Conservation (phyloP, 2,329 filamentous ascomycete genomes). For the Alternaria viburni region DNA sequence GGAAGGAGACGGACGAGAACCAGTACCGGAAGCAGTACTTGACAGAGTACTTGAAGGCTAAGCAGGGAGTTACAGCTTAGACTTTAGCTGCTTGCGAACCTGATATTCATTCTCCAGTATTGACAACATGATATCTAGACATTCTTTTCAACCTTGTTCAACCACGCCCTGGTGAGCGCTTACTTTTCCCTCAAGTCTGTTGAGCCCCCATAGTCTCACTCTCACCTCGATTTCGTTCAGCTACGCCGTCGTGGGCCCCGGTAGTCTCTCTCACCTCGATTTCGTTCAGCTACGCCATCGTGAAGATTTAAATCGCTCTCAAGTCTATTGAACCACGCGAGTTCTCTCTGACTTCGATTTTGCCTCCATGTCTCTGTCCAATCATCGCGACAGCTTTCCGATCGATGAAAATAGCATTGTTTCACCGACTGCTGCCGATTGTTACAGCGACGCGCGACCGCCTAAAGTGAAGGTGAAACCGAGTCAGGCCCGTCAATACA, state of each 20-base stretch:
- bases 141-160: neutral
- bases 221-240: too few relatives aligned
- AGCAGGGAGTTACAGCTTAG: conserved; percentile 24
- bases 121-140: neutral
- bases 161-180: neutral
- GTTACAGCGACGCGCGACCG: neutral
- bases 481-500: neutral
- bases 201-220: neutral
- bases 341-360: neutral
- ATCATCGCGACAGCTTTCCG: neutral
- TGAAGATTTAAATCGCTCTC: neutral
- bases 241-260: neutral
- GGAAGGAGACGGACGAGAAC: conserved; percentile 78
- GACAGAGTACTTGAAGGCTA: conserved; percentile 71
- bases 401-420: neutral
- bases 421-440: neutral
- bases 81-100: neutral
- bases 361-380: neutral
- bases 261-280: neutral
- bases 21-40: conserved; percentile 75
- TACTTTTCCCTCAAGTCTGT: neutral
- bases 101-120: neutral
- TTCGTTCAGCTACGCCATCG: too few relatives aligned
- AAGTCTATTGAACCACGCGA: neutral
- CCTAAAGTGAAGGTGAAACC: neutral